Evolutionary conservation across 1,284 basidiomycete species (phyloP).

Genomic region (Microbotryomycetes sp.): DNA sequence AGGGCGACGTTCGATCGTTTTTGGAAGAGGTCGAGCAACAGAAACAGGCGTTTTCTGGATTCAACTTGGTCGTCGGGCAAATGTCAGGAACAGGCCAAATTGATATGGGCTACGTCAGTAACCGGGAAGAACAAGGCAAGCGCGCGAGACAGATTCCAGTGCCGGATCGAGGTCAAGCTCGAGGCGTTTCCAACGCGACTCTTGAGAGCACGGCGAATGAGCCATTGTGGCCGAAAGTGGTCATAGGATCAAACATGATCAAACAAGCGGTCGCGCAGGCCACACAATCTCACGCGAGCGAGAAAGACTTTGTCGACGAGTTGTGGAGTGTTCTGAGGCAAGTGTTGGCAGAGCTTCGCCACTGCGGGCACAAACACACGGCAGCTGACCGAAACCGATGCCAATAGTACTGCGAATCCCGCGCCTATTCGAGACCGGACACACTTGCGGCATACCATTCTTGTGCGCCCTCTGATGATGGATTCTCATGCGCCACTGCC

Average conservation of each 20-base stretch:
- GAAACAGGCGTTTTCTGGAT: slow-evolving; percentile 30
- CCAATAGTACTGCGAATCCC: slow-evolving; percentile 16
- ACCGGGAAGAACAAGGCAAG: slow-evolving; percentile 17
- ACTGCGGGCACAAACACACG: neutral
- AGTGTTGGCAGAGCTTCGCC: neutral
- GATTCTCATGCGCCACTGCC: slow-evolving; percentile 16
- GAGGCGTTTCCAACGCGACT: slow-evolving; percentile 25
- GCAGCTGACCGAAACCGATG: too few relatives aligned
- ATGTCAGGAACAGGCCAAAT: slow-evolving; percentile 2
- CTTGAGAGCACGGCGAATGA: slow-evolving; percentile 19
- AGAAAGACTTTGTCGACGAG: slow-evolving; percentile 9
- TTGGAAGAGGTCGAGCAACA: slow-evolving; percentile 12
- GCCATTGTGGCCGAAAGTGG: slow-evolving; percentile 33
- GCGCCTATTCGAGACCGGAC: slow-evolving; percentile 20
- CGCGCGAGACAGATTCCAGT: slow-evolving; percentile 5
- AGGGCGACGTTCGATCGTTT: slow-evolving; percentile 14
- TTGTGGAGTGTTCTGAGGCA: slow-evolving; percentile 29
- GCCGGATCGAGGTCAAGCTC: neutral
- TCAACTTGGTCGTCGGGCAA: slow-evolving; percentile 31
- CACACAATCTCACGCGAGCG: neutral
- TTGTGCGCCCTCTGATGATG: slow-evolving; percentile 31
- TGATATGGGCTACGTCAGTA: slow-evolving; percentile 29
- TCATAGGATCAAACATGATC: slow-evolving; percentile 21
- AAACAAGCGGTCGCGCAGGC: neutral
- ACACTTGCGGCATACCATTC: slow-evolving; percentile 32